Conservation (phyloP, 2,329 filamentous ascomycete species). For the Nothopassalora personata region DNA sequence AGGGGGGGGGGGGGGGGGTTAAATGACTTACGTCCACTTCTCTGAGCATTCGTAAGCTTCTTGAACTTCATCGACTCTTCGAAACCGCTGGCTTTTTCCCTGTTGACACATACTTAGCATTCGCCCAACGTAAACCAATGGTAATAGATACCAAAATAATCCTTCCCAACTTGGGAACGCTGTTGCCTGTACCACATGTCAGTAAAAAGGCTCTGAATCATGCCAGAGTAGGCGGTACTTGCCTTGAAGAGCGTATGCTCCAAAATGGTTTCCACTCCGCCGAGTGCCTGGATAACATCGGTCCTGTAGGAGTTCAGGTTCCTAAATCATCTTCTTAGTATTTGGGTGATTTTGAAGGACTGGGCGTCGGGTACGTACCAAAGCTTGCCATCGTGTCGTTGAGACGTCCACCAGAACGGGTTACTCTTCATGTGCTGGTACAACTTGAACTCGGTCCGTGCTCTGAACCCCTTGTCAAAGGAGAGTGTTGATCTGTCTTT, state of each 20-base stretch:
- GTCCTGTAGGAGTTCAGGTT: constrained; percentile 86
- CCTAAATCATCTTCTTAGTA: not conserved
- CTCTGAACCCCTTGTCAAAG: constrained; percentile 97
- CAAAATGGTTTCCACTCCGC: constrained; percentile 95
- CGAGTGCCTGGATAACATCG: constrained; percentile 91
- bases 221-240: constrained; percentile 46
- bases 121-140: constrained; percentile 40
- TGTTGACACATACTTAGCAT: constrained; percentile 8
- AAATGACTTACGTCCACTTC: constrained; percentile 59
- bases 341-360: not conserved
- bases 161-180: constrained; percentile 97
- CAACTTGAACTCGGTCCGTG: constrained; percentile 92
- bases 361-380: constrained; percentile 58
- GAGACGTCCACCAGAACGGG: constrained; percentile 98
- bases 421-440: constrained; percentile 99
- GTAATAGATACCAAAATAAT: constrained; percentile 64
- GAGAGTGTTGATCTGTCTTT: constrained; percentile 95
- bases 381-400: constrained; percentile 91
- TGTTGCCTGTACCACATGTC: constrained; percentile 68
- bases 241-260: constrained; percentile 78
- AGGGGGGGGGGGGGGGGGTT: no score
- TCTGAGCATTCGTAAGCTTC: constrained; percentile 94
- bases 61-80: constrained; percentile 86
- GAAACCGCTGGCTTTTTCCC: constrained; percentile 25
- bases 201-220: not conserved